Conservation (phyloP, 257 asterid species). For the Jasminum sambac region DNA sequence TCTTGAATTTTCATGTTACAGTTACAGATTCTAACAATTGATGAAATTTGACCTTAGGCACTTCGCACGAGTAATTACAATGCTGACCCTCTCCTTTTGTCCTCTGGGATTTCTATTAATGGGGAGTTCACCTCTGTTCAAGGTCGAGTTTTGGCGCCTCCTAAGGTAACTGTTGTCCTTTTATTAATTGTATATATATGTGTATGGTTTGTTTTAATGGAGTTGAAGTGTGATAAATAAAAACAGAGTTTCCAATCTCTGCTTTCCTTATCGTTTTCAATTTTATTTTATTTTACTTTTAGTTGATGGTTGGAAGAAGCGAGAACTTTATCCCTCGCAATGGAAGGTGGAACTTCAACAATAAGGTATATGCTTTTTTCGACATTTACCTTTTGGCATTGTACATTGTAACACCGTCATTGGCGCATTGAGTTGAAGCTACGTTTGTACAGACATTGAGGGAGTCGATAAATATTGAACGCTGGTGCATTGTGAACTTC, state of each 20-base stretch:
- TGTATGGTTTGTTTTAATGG: not conserved
- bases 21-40: conserved; percentile 1
- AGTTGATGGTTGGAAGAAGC: conserved; percentile 59
- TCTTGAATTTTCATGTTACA: not conserved
- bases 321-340: conserved; percentile 46
- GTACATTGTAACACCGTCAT: not conserved
- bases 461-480: conserved; percentile 41
- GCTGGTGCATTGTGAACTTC: conserved; percentile 66
- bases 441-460: conserved; percentile 42
- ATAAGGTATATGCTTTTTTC: conserved; percentile 50
- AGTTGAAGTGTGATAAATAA: not conserved
- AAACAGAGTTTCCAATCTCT: not conserved
- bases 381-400: not conserved
- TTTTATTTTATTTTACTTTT: no score
- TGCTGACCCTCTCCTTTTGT: conserved; percentile 47
- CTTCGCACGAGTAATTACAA: conserved; percentile 45
- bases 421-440: conserved; percentile 21
- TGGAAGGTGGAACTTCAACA: conserved; percentile 77
- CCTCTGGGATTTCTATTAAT: conserved; percentile 54
- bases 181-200: no score
- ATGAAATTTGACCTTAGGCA: conserved; percentile 44
- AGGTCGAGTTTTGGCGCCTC: conserved; percentile 68
- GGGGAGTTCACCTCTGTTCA: conserved; percentile 46
- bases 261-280: not conserved
- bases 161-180: conserved; percentile 41